Evolutionary conservation across 176 grass and related monocot species (phyloP), one percentile per base, ranked within the genome.

Genomic region (Aechmea fasciata): DNA sequence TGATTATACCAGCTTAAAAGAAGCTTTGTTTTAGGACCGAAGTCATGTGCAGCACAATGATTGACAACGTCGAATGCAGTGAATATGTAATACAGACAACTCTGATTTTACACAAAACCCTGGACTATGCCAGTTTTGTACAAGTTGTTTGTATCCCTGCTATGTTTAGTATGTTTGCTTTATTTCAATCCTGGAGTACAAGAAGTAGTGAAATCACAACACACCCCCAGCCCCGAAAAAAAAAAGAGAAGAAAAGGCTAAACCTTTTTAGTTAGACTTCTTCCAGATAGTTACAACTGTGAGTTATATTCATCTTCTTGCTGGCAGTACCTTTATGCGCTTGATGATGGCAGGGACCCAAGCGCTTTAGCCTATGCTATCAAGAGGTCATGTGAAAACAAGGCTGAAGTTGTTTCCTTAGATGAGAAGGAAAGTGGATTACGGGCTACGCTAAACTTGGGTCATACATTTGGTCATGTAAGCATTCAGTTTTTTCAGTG

Each of bases 401-500:
- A 99, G 93, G 89, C 89, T 73, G 94, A 99, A 73, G 94, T 99
- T 18, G 89, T 99, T 72, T 79, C 89, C 13, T 85, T 88, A 41
- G 94, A 99, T 75, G 94, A 99, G 84, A 99, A 87, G 63, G 94
- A 99, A 90, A 82, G 87, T 72, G 89, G 94, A 51, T 73, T 99
- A 62, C 81, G 94, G 68, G 94, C 94, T 9, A 99, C 89, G 25
- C 78, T 99, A 73, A 99, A 99, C 75, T 75, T 99, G 71, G 94
- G 94, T 71, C 94, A 99, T 67, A 93, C 94, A 77, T 99, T 99
- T 81, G 94, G 89, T 49, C 94, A 99, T 90, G 94, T 99, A 79
- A 41, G 89, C 85, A 28, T 20, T 76, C 23, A 71, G 47, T 71
- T 67, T 71, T 25, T 17, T 69, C 10, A 61, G n/a, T 61, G 13